These are phyloP conservation scores for Phaffia rhodozyma DNA, from an alignment of 1,284 basidiomycete species.

Conservation along the genomic window DNA sequence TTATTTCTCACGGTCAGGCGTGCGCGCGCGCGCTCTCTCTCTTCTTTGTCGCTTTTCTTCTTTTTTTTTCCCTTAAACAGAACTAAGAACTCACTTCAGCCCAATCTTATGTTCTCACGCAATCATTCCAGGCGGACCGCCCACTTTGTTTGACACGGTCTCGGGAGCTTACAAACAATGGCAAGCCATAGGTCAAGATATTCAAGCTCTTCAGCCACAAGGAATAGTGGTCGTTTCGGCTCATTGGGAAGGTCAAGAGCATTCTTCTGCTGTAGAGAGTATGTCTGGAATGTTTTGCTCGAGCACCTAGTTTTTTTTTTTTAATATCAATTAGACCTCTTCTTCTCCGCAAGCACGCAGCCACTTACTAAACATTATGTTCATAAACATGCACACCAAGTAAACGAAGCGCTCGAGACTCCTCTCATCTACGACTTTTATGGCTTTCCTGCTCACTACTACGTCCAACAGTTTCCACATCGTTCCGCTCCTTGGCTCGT, in stretches of 20 bases:
- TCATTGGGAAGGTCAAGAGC: constrained; percentile 37
- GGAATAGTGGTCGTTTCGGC: constrained; percentile 38
- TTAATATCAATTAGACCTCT: background rate
- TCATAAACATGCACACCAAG: constrained; percentile 18
- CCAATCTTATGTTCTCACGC: background rate
- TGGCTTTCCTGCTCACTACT: constrained; percentile 36
- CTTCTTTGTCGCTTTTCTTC: background rate
- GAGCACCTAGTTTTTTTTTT: background rate
- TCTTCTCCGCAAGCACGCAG: background rate
- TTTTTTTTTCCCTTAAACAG: background rate
- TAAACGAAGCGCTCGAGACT: constrained; percentile 32
- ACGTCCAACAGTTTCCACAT: constrained; percentile 32
- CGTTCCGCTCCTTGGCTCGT: constrained; percentile 24
- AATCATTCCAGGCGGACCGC: constrained; percentile 28
- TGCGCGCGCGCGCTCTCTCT: background rate
- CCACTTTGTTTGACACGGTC: constrained; percentile 34
- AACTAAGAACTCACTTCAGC: no score
- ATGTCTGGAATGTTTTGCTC: constrained; percentile 25
- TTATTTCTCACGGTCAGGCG: constrained; percentile 13
- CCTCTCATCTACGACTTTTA: constrained; percentile 40
- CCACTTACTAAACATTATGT: background rate
- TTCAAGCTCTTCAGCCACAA: constrained; percentile 27
- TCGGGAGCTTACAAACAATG: constrained; percentile 36
- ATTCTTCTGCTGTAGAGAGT: constrained; percentile 1
- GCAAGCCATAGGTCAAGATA: constrained; percentile 30